Conservation (phyloP, 345 rosid species). For the Leavenworthia alabamica region DNA sequence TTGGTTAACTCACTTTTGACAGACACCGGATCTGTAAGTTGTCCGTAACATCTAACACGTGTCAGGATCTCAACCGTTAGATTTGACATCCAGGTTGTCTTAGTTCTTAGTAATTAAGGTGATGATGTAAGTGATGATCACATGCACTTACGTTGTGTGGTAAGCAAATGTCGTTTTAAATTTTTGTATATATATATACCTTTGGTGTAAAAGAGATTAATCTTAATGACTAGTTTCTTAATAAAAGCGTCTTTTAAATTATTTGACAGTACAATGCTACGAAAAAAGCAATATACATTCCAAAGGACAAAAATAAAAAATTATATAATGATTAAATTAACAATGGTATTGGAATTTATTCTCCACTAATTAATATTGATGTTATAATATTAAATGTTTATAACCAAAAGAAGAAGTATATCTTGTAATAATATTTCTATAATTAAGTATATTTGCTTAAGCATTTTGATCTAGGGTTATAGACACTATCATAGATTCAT, state of each 20-base stretch:
- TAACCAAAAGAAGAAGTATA: slow-evolving; percentile 64
- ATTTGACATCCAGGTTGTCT: neutral
- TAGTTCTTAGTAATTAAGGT: neutral
- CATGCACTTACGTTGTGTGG: neutral
- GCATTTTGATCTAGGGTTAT: slow-evolving; percentile 31
- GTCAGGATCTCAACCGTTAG: slow-evolving; percentile 18
- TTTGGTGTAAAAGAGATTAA: neutral
- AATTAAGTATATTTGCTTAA: slow-evolving; percentile 10
- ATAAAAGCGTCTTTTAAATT: neutral
- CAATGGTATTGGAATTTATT: slow-evolving; percentile 33
- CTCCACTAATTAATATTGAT: slow-evolving; percentile 14
- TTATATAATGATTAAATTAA: slow-evolving; percentile 23
- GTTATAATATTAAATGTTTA: slow-evolving; percentile 5
- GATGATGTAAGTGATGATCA: neutral
- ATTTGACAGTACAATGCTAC: neutral
- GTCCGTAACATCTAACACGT: slow-evolving; percentile 41
- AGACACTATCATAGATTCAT: neutral
- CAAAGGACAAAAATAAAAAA: neutral
- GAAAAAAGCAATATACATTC: neutral
- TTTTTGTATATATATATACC: neutral
- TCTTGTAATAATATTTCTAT: slow-evolving; percentile 33
- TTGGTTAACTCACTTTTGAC: slow-evolving; percentile 10
- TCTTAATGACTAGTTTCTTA: neutral
- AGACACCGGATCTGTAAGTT: slow-evolving; percentile 46
- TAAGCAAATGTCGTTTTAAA: neutral